Conservation (phyloP, 345 rosid genomes). For the Brassica nigra region DNA sequence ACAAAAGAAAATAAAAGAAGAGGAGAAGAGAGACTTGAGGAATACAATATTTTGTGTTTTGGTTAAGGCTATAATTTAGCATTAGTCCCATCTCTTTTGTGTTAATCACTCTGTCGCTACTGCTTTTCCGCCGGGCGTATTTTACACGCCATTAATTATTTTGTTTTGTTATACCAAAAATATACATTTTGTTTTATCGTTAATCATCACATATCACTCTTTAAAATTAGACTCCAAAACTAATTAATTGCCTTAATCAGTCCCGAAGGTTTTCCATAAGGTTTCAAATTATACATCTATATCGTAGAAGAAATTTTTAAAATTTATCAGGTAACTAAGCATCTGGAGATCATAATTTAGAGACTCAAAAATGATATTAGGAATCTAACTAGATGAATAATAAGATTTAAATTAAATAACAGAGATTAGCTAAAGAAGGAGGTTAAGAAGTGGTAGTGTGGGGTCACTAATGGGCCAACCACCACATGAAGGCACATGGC, state of each 20-base stretch:
- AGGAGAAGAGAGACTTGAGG: conserved; percentile 27
- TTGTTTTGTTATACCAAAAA: neutral
- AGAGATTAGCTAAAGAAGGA: conserved; percentile 13
- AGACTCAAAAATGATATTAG: neutral
- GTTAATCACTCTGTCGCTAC: conserved; percentile 40
- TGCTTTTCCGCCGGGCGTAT: conserved; percentile 38
- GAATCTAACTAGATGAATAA: conserved; percentile 21
- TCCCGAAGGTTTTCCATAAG: neutral
- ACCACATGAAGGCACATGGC: conserved; percentile 53
- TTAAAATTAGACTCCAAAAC: neutral
- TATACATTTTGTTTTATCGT: neutral
- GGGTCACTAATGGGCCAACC: conserved; percentile 41
- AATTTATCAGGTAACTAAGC: neutral
- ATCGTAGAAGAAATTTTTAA: neutral
- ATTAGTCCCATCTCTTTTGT: conserved; percentile 45
- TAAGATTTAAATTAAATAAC: neutral
- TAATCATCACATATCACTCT: neutral
- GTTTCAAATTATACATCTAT: neutral
- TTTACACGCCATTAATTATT: conserved; percentile 38
- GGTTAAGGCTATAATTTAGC: conserved; percentile 44
- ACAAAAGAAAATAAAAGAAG: neutral
- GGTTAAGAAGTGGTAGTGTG: conserved; percentile 30
- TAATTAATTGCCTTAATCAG: neutral
- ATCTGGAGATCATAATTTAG: neutral
- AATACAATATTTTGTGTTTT: conserved; percentile 35